Conservation (phyloP, 495 filamentous ascomycete species). For the Talaromyces adpressus region DNA sequence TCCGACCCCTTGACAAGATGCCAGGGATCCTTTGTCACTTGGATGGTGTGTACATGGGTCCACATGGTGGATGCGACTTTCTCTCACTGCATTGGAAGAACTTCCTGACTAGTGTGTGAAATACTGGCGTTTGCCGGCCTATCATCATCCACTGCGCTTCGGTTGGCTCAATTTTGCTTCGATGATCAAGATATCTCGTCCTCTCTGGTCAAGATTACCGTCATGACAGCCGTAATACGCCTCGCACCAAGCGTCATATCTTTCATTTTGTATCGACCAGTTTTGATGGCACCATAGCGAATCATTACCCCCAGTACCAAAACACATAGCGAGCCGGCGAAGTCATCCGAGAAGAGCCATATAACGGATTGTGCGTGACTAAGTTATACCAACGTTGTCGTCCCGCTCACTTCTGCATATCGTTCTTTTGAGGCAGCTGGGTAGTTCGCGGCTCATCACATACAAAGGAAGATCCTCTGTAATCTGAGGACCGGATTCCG, state of each 20-base stretch:
- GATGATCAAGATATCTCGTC: neutral
- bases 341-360: neutral
- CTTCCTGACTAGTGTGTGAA: neutral
- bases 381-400: neutral
- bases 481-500: neutral
- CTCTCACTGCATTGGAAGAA: conserved; percentile 5
- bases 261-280: neutral
- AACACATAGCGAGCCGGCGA: neutral
- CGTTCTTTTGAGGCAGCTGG: neutral
- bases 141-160: conserved; percentile 1
- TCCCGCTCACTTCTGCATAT: neutral
- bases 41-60: conserved; percentile 4
- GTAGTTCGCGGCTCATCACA: neutral
- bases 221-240: conserved; percentile 1
- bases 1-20: neutral
- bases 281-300: neutral
- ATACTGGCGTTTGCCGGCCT: neutral
- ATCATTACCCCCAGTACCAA: neutral
- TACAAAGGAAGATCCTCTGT: neutral
- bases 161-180: neutral
- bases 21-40: neutral
- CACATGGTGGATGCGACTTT: conserved; percentile 6
- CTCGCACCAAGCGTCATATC: neutral
- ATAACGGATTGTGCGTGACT: neutral
- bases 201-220: neutral